Percentiles rank a stretch among this genome's conserved stretches.
Evolutionary conservation across 192 early-diverging fungal species (phyloP).

Genomic region (Umbelopsis ramanniana): DNA sequence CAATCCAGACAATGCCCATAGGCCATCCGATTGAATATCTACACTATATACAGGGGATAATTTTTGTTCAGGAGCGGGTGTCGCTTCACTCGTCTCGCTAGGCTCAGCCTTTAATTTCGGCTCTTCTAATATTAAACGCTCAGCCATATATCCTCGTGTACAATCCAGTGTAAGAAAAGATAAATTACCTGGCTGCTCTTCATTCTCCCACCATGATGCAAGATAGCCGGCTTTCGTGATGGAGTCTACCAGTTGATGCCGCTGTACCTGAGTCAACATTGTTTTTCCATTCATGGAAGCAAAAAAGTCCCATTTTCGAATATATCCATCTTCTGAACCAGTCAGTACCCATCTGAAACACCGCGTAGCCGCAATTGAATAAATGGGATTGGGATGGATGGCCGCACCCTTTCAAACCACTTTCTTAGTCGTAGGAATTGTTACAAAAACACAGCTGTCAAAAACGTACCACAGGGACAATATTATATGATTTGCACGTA

Average conservation of each 20-base stretch:
- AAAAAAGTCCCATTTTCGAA: conserved; percentile 93
- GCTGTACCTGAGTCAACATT: conserved; percentile 81
- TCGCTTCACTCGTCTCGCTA: conserved; percentile 4
- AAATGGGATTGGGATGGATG: conserved; percentile 70
- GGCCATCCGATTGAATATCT: conserved; percentile 90
- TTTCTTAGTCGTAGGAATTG: not conserved
- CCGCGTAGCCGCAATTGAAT: conserved; percentile 66
- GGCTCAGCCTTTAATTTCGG: conserved; percentile 22
- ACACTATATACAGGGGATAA: conserved; percentile 92
- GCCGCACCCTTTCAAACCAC: conserved; percentile 55
- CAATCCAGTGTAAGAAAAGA: not conserved
- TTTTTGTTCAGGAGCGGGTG: conserved; percentile 52
- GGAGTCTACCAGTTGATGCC: conserved; percentile 85
- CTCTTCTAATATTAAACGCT: conserved; percentile 13
- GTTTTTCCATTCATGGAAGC: conserved; percentile 83
- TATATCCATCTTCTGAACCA: conserved; percentile 92
- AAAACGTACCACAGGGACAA: conserved; percentile 45
- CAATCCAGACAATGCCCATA: conserved; percentile 82
- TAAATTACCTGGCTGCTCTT: conserved; percentile 62
- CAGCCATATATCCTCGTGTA: no score
- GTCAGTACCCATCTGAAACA: conserved; percentile 85
- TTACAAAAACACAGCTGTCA: not conserved
- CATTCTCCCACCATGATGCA: conserved; percentile 85
- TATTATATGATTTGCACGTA: conserved; percentile 48
- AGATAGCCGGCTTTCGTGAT: conserved; percentile 81